Conservation (phyloP, 1,139 yeast genomes). For the Geotrichum australiense region DNA sequence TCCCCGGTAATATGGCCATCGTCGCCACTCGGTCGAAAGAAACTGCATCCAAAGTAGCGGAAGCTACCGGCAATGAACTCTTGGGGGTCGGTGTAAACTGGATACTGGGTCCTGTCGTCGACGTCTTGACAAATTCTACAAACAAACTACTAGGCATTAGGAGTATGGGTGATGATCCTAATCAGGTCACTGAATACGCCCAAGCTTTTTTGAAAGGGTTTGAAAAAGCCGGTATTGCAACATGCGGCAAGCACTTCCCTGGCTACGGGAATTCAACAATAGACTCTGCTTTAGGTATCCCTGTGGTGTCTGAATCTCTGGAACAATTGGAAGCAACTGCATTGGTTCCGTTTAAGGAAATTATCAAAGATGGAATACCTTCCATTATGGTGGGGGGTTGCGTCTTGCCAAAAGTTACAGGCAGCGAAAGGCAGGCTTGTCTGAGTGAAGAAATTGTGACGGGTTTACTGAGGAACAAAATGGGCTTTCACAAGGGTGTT, state of each 20-base stretch:
- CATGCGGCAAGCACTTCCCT: constrained; percentile 62
- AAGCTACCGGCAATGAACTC: constrained; percentile 51
- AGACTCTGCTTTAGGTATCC: constrained; percentile 51
- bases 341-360: constrained; percentile 47
- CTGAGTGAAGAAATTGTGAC: constrained; percentile 52
- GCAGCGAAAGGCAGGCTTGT: constrained; percentile 60
- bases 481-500: constrained; percentile 52
- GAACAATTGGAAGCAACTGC: constrained; percentile 49
- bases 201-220: constrained; percentile 50
- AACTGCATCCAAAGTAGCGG: constrained; percentile 47
- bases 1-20: constrained; percentile 61
- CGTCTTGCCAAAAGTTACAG: constrained; percentile 57
- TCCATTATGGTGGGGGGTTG: constrained; percentile 62
- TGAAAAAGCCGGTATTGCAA: constrained; percentile 48
- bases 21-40: constrained; percentile 50
- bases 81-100: constrained; percentile 51
- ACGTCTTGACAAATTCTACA: constrained; percentile 52
- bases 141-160: constrained; percentile 57
- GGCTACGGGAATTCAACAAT: constrained; percentile 61
- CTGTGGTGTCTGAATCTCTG: constrained; percentile 52
- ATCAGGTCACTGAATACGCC: constrained; percentile 52
- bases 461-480: constrained; percentile 46
- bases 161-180: constrained; percentile 55
- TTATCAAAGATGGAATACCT: constrained; percentile 48
- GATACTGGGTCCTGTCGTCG: constrained; percentile 57